These are phyloP conservation scores for Leptographium procerum DNA, from an alignment of 2,329 filamentous ascomycete genomes.

Conservation along the genomic window DNA sequence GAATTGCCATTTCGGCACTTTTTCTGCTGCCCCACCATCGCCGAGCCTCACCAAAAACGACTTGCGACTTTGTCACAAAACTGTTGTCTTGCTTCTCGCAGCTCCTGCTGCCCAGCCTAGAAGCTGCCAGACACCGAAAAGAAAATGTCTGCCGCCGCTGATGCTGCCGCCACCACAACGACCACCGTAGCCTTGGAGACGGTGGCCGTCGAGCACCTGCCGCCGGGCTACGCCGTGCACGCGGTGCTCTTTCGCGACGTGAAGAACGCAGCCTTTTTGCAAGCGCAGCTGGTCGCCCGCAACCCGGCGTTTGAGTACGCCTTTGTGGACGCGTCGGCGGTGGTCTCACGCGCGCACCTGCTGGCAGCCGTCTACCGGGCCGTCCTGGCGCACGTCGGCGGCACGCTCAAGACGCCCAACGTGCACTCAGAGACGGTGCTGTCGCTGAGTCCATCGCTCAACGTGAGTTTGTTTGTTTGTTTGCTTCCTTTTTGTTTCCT, in stretches of 20 bases:
- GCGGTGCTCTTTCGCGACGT: conserved; percentile 66
- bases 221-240: conserved; percentile 55
- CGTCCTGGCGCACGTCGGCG: conserved; percentile 50
- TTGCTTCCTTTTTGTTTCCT: neutral
- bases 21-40: neutral
- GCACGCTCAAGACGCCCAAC: conserved; percentile 63
- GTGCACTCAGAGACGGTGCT: conserved; percentile 84
- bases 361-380: conserved; percentile 68
- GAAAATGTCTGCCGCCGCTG: neutral
- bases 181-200: conserved; percentile 41
- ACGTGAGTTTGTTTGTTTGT: conserved; percentile 37
- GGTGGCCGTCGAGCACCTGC: conserved; percentile 65
- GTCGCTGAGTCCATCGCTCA: conserved; percentile 69
- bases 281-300: conserved; percentile 71
- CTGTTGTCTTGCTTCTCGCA: too few relatives aligned
- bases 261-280: conserved; percentile 64
- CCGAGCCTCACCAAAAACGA: neutral
- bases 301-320: conserved; percentile 87
- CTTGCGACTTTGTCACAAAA: too few relatives aligned
- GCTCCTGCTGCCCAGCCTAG: too few relatives aligned
- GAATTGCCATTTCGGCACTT: too few relatives aligned
- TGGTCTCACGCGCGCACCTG: conserved; percentile 61
- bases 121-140: too few relatives aligned
- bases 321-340: conserved; percentile 74
- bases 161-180: neutral